Evolutionary conservation across 116 monocot species (phyloP), one percentile per base, ranked within the genome.

Genomic region (Thalassia testudinum): DNA sequence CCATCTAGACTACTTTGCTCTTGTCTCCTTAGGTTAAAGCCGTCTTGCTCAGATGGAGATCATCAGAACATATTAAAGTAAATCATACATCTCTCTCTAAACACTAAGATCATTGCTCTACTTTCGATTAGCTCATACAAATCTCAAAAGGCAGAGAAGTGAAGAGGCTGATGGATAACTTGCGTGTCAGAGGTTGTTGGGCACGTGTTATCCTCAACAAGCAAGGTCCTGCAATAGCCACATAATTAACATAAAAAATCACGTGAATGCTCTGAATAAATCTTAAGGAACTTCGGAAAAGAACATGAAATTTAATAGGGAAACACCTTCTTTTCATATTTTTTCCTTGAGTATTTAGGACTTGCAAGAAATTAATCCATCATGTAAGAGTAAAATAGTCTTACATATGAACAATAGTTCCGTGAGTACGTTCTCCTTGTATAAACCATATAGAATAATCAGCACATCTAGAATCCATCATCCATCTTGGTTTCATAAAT

Each of bases 101-200:
- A 20, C 2, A 1, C 45, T 45, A 45, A 13, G 45, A 45, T 20
- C 45, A 7, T 20, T 2, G 15, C 18, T 20, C 45, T n/a, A 45
- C 19, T 45, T 45, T n/a, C 15, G 15, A 45, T n/a, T 45, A n/a
- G 18, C 19, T 5, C 30, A 34, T 34, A 10, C 30, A 34, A 34
- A 45, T 45, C 15, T 80, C 66, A 80, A 70, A 86, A 80, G 44
- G 80, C 60, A 22, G 76, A 69, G 50, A 79, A 83, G 54, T 79
- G 87, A 56, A 5, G 30, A 42, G 62, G 71, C 34, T 76, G 83
- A 19, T 79, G 73, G 52, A 74, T 58, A 12, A 77, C 64, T 50
- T 79, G 83, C 21, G 76, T 45, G 27, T 71, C 79, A 47, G 63
- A 25, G 42, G 52, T 17, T 12, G 61, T 54, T 7, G 64, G 61